phyloP scores from a whole-genome alignment of 2,329 filamentous ascomycete species.

The Aureobasidium sp. region DNA sequence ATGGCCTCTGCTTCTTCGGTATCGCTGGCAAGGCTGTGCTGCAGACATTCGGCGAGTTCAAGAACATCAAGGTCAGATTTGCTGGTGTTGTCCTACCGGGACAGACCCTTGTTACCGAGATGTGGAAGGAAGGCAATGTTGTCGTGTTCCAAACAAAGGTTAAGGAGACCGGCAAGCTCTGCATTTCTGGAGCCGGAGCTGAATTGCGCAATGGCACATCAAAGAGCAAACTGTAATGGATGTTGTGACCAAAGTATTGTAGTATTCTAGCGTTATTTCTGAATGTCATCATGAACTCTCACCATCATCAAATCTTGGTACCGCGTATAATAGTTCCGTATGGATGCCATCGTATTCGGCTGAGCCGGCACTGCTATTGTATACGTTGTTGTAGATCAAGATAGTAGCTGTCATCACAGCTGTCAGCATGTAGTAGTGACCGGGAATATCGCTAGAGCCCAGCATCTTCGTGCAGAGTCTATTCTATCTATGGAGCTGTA shows the following conservation, averaged over 20 bases:
- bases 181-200: slow-evolving; percentile 70
- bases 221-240: slow-evolving; percentile 41
- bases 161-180: slow-evolving; percentile 85
- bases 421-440: background rate
- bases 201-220: slow-evolving; percentile 52
- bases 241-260: background rate
- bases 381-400: background rate
- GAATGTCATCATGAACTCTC: slow-evolving; percentile 8
- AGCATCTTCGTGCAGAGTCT: background rate
- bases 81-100: slow-evolving; percentile 77
- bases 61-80: slow-evolving; percentile 89
- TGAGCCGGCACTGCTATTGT: background rate
- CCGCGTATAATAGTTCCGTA: background rate
- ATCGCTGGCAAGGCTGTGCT: slow-evolving; percentile 85
- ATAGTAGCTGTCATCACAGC: background rate
- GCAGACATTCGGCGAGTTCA: slow-evolving; percentile 70
- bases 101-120: slow-evolving; percentile 84
- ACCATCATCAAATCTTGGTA: background rate
- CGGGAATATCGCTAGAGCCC: background rate
- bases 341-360: background rate
- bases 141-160: slow-evolving; percentile 82
- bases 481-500: background rate
- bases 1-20: slow-evolving; percentile 94
- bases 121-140: slow-evolving; percentile 80
- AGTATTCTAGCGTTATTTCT: slow-evolving; percentile 7